Conservation (phyloP, 1,284 basidiomycete species). For the Ustilago sp. region DNA sequence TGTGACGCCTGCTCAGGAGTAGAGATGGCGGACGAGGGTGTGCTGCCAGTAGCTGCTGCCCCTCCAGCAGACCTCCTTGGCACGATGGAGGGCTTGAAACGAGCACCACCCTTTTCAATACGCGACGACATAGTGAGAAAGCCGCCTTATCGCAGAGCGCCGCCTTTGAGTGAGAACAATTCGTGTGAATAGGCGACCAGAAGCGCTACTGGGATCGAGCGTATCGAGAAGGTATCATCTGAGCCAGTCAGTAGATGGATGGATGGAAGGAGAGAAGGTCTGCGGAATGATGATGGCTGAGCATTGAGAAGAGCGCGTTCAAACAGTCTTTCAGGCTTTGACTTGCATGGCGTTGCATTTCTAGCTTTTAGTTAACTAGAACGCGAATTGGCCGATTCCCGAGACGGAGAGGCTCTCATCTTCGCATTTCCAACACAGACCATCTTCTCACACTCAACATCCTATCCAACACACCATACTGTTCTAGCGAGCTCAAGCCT, state of each 20-base stretch:
- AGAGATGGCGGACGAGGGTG: constrained; percentile 8
- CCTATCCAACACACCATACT: not conserved
- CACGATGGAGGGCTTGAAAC: constrained; percentile 54
- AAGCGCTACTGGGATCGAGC: not conserved
- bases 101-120: constrained; percentile 55
- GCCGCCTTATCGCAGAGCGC: not conserved
- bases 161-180: not conserved
- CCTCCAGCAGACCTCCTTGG: constrained; percentile 33
- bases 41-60: constrained; percentile 9
- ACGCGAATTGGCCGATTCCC: constrained; percentile 26
- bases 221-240: not conserved
- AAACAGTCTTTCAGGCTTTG: constrained; percentile 22
- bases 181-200: not conserved
- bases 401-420: not conserved
- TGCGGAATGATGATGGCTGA: constrained; percentile 8
- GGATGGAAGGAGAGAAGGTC: constrained; percentile 6
- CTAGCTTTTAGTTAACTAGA: constrained; percentile 9
- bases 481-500: too few relatives aligned
- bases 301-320: constrained; percentile 4
- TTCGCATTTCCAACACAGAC: constrained; percentile 12
- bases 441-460: constrained; percentile 1
- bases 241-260: constrained; percentile 4
- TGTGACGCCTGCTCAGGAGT: constrained; percentile 11
- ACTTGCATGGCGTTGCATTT: constrained; percentile 20
- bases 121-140: constrained; percentile 43